phyloP scores from a whole-genome alignment of 371 early-diverging fungal species.

The Mortierella sp. region DNA sequence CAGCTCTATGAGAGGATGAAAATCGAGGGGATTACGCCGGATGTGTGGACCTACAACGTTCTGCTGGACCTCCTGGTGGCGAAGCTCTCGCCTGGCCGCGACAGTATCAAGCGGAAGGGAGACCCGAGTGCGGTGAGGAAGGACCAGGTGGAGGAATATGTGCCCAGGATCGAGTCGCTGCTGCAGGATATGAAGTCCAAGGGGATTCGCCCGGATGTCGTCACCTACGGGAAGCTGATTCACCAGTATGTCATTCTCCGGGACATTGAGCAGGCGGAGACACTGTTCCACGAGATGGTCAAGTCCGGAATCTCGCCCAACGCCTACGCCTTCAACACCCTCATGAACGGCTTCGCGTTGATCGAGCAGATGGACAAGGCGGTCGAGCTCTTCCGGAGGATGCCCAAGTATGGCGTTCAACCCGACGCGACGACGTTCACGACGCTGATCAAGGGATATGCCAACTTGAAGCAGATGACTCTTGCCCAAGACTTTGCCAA shows the following conservation, averaged over 20 bases:
- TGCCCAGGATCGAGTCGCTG: slow-evolving; percentile 38
- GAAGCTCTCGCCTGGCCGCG: slow-evolving; percentile 3
- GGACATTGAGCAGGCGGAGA: slow-evolving; percentile 59
- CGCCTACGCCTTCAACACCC: slow-evolving; percentile 50
- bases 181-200: slow-evolving; percentile 38
- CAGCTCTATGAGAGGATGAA: slow-evolving; percentile 34
- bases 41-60: slow-evolving; percentile 52
- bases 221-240: slow-evolving; percentile 54
- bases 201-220: slow-evolving; percentile 40
- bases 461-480: slow-evolving; percentile 54
- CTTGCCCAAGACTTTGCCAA: slow-evolving; percentile 47
- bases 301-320: slow-evolving; percentile 40
- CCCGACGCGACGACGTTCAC: slow-evolving; percentile 55
- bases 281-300: slow-evolving; percentile 54
- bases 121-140: slow-evolving; percentile 13
- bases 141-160: slow-evolving; percentile 28
- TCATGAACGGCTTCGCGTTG: slow-evolving; percentile 60
- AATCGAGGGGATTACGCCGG: slow-evolving; percentile 32
- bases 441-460: slow-evolving; percentile 59
- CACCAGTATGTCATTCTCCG: slow-evolving; percentile 58
- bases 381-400: slow-evolving; percentile 50
- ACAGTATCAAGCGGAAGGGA: slow-evolving; percentile 14
- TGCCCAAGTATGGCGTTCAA: slow-evolving; percentile 51
- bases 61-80: slow-evolving; percentile 31
- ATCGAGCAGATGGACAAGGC: slow-evolving; percentile 63